Conservation (phyloP, 139 green algal species). For the Chlorokybus atmophyticus region DNA sequence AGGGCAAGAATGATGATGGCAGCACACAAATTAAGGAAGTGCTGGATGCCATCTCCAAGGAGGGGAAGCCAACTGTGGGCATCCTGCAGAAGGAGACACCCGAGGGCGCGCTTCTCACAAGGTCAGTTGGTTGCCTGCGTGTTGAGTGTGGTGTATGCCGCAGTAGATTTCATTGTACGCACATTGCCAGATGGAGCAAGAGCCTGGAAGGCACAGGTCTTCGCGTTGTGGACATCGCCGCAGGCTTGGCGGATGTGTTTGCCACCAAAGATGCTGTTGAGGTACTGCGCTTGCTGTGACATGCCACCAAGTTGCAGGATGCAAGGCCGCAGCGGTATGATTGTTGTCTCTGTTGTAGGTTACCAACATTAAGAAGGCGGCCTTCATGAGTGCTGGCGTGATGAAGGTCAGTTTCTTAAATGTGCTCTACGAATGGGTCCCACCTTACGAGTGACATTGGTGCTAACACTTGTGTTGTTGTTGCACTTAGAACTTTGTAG, state of each 20-base stretch:
- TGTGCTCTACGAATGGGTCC: neutral
- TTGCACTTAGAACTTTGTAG: conserved; percentile 42
- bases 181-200: neutral
- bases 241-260: neutral
- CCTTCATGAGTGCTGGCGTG: conserved; percentile 34
- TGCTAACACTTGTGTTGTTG: neutral
- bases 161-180: neutral
- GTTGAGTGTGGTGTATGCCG: neutral
- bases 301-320: too few species aligned
- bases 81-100: conserved; percentile 16
- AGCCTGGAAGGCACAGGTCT: neutral
- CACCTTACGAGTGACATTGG: conserved; percentile 23
- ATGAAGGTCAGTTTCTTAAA: conserved; percentile 1
- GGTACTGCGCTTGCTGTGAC: neutral
- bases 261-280: neutral
- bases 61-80: conserved; percentile 6
- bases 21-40: conserved; percentile 22
- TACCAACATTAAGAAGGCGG: conserved; percentile 72
- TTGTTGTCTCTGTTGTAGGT: too few species aligned
- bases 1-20: conserved; percentile 68
- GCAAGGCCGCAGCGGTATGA: too few species aligned
- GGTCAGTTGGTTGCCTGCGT: too few species aligned
- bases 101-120: conserved; percentile 21
- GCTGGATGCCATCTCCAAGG: neutral
- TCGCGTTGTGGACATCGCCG: neutral